Evolutionary conservation across 345 rosid genomes (phyloP).

Genomic region (Salix koriyanagi): DNA sequence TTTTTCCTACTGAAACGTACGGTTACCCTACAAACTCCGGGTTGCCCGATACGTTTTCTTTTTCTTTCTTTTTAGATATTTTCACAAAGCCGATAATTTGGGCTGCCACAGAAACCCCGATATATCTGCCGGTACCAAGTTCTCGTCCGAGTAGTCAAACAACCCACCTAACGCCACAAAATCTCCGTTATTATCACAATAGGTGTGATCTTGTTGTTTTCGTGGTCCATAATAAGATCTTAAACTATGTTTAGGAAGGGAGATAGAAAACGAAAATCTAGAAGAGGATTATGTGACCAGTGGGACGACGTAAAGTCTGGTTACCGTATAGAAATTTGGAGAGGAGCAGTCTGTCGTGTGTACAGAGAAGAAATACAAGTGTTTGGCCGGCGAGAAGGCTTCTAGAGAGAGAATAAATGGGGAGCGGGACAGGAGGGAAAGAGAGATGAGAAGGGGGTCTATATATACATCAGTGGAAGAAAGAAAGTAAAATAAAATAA

Average conservation of each 20-base stretch:
- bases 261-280: no score
- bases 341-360: no score
- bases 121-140: slow-evolving; percentile 37
- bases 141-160: slow-evolving; percentile 44
- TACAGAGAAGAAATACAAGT: not conserved
- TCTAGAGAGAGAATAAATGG: slow-evolving; percentile 34
- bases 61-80: not conserved
- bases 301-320: no score
- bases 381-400: not conserved
- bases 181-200: slow-evolving; percentile 23
- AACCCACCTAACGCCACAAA: slow-evolving; percentile 57
- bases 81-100: slow-evolving; percentile 48
- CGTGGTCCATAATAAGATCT: slow-evolving; percentile 9
- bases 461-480: slow-evolving; percentile 32
- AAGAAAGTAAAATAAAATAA: not conserved
- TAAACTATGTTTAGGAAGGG: not conserved
- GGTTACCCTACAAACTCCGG: not conserved
- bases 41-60: not conserved
- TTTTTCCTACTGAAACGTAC: not conserved
- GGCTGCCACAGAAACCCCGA: slow-evolving; percentile 49
- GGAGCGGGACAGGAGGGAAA: slow-evolving; percentile 15
- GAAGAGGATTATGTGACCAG: no score
- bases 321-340: no score
- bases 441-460: slow-evolving; percentile 18
- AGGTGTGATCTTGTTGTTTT: slow-evolving; percentile 12